Evolutionary conservation across 306 rosid genomes (phyloP), one percentile per base, ranked within the genome.

Genomic region (Dicorynia guianensis): DNA sequence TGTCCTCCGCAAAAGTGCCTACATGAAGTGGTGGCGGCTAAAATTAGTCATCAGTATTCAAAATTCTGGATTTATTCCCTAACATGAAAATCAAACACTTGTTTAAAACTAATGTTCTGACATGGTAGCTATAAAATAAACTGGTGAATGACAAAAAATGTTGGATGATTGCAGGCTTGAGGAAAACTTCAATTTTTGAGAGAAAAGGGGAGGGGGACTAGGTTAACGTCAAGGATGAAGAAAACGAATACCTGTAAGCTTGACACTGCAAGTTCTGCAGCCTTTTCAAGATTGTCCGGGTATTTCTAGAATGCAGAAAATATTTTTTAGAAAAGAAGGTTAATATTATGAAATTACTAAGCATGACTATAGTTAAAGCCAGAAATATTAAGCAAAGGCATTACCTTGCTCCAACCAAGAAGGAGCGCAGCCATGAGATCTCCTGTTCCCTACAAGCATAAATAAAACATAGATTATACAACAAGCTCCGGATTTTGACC

Each of bases 351-450:
- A 47, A 61, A 72, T 54, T 40, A 33, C 35, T 13, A n/a, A 14
- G 52, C 63, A 17, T 77, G 78, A 30, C 38, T 38, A 62, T 13
- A 38, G 20, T n/a, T 72, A 54, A 67, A 64, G 72, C 62, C 25
- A 52, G 34, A 79, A 56, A 35, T 25, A 25, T 7, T 43, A 43
- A 40, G 80, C 72, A 79, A 59, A 77, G 68, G 76, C 34, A 67
- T 79, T 93, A 93, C 98, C 85, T 93, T 93, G 85, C 94, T 93
- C 96, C 94, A 90, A 79, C 96, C 98, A 81, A 93, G 96, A 50
- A 93, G 87, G 76, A 93, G 96, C 12, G 98, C 94, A 71, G 98
- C 89, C 80, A 59, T 84, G 72, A 93, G 96, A 83, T 93, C 98
- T 74, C 98, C 98, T 1, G 98, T 93, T 77, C 98, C 96, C 98